Percentiles rank a stretch among this genome's conserved stretches.
phyloP scores from a whole-genome alignment of 1,284 basidiomycete species.

The Neolentinus lepideus region DNA sequence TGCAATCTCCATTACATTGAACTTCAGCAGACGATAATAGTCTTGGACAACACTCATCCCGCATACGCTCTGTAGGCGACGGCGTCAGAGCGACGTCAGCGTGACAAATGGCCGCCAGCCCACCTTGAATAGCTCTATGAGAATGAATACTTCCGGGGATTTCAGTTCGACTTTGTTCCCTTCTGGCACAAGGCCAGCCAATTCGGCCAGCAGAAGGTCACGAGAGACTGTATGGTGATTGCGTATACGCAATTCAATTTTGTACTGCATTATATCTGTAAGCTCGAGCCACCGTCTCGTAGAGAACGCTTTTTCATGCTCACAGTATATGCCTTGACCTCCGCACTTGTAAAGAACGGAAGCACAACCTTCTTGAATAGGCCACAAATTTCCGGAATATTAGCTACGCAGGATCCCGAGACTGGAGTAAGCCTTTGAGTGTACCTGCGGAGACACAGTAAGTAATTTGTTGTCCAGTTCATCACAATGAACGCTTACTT shows the following conservation, averaged over 20 bases:
- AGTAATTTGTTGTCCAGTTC: background rate
- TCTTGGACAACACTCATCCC: conserved; percentile 65
- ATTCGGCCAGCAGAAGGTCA: conserved; percentile 49
- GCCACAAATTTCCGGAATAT: conserved; percentile 56
- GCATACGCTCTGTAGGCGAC: conserved; percentile 48
- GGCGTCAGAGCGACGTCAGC: background rate
- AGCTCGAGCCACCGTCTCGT: background rate
- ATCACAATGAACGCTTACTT: conserved; percentile 43
- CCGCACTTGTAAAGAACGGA: conserved; percentile 39
- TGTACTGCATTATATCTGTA: conserved; percentile 46
- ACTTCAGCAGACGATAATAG: conserved; percentile 64
- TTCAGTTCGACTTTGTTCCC: conserved; percentile 60
- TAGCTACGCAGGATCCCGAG: conserved; percentile 57
- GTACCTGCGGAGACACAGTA: conserved; percentile 33
- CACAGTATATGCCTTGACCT: conserved; percentile 36
- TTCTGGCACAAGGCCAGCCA: conserved; percentile 63
- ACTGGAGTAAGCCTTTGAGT: conserved; percentile 66
- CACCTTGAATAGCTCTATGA: conserved; percentile 80
- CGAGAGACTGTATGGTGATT: conserved; percentile 65
- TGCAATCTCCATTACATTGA: conserved; percentile 69
- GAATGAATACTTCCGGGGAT: conserved; percentile 61
- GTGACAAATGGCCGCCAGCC: conserved; percentile 8
- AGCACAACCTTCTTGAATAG: conserved; percentile 49
- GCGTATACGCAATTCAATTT: conserved; percentile 65
- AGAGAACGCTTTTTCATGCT: conserved; percentile 7